phyloP scores from a whole-genome alignment of 495 filamentous ascomycete species.

The Neurospora intermedia region DNA sequence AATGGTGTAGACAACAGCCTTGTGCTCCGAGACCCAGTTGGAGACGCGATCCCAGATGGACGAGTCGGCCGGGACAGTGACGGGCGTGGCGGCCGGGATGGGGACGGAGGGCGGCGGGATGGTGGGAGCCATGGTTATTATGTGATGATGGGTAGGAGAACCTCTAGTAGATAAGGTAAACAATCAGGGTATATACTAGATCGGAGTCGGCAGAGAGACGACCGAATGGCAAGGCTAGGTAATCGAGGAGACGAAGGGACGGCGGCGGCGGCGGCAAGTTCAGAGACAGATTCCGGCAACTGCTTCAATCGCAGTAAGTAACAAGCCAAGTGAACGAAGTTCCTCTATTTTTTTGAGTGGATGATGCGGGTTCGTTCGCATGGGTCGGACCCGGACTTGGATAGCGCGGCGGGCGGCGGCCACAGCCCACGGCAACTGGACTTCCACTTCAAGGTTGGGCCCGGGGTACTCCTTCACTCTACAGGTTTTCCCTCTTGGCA shows the following conservation, averaged over 20 bases:
- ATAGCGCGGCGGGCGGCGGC: background rate
- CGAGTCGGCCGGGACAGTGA: conserved; percentile 37
- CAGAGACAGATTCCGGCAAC: background rate
- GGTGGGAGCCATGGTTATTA: conserved; percentile 28
- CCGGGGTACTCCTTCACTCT: background rate
- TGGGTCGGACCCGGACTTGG: background rate
- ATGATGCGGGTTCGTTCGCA: background rate
- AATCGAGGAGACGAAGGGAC: background rate
- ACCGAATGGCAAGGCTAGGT: conserved; percentile 1
- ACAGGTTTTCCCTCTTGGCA: background rate
- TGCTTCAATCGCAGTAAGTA: background rate
- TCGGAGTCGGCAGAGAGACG: conserved; percentile 8
- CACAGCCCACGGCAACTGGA: background rate
- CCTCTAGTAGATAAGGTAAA: background rate
- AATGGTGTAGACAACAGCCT: conserved; percentile 89
- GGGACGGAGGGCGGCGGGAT: conserved; percentile 30
- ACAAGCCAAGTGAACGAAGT: background rate
- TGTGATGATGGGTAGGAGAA: background rate
- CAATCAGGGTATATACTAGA: conserved; percentile 1
- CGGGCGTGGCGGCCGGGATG: conserved; percentile 24
- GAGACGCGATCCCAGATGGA: conserved; percentile 83
- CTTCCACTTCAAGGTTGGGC: background rate
- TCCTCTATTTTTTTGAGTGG: background rate
- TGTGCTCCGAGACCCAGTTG: conserved; percentile 90
- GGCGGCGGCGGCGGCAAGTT: background rate